Percentiles rank a stretch among this genome's conserved stretches.
Conservation (phyloP, 2,329 filamentous ascomycete species). For the Penicillium crustosum region DNA sequence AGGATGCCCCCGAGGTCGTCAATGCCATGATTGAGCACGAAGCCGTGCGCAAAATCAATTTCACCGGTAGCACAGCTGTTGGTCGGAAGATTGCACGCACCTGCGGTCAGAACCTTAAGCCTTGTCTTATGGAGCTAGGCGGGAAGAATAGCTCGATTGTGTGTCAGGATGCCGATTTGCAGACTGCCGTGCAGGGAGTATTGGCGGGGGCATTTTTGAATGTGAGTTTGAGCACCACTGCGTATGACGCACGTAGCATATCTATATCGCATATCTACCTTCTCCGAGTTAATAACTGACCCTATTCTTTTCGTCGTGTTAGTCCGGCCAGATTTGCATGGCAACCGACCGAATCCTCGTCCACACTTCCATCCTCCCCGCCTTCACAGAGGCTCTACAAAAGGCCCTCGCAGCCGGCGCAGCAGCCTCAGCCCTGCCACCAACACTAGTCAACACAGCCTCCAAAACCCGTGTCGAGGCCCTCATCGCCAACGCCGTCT, state of each 20-base stretch:
- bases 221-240: slow-evolving; percentile 17
- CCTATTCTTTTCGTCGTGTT: slow-evolving; percentile 35
- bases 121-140: slow-evolving; percentile 74
- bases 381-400: slow-evolving; percentile 55
- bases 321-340: slow-evolving; percentile 78
- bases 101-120: slow-evolving; percentile 72
- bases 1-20: slow-evolving; percentile 67
- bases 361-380: slow-evolving; percentile 52
- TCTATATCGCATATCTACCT: not conserved
- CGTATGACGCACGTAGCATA: not conserved
- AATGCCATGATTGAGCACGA: slow-evolving; percentile 64
- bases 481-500: slow-evolving; percentile 32
- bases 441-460: slow-evolving; percentile 45
- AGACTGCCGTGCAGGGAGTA: slow-evolving; percentile 53
- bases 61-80: slow-evolving; percentile 69
- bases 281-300: not conserved
- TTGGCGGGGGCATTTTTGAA: slow-evolving; percentile 37
- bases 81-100: slow-evolving; percentile 67
- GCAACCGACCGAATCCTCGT: slow-evolving; percentile 70
- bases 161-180: slow-evolving; percentile 73
- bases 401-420: slow-evolving; percentile 39
- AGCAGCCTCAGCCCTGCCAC: slow-evolving; percentile 34
- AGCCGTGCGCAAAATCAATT: slow-evolving; percentile 69
- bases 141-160: slow-evolving; percentile 79
- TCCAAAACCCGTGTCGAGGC: slow-evolving; percentile 46